These are phyloP conservation scores for Cyberlindnera euphorbiiphila DNA, from an alignment of 805 yeast species.

Conservation along the genomic window DNA sequence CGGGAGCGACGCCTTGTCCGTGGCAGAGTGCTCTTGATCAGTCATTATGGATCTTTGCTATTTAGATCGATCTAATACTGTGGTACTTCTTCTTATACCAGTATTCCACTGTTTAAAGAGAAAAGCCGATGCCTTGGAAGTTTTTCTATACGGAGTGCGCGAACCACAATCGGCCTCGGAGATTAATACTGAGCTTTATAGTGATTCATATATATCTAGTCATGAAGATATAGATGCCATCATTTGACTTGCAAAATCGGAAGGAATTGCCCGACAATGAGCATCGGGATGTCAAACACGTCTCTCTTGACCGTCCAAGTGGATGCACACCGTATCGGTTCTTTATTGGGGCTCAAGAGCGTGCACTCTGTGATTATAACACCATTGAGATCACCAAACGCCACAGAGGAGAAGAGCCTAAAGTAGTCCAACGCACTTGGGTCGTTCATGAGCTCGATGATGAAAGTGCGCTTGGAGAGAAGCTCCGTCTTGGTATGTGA, in stretches of 20 bases:
- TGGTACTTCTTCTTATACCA: no score
- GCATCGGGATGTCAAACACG: conserved; percentile 79
- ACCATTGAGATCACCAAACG: conserved; percentile 47
- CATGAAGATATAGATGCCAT: neutral
- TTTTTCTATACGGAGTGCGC: no score
- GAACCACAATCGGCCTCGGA: no score
- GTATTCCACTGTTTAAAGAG: no score
- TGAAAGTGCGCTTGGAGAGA: conserved; percentile 57
- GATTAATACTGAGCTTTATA: no score
- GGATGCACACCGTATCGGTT: conserved; percentile 59
- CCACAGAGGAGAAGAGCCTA: conserved; percentile 52
- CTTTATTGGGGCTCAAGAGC: conserved; percentile 34
- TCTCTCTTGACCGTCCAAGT: conserved; percentile 86
- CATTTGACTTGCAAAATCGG: conserved; percentile 47
- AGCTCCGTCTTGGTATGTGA: conserved; percentile 59
- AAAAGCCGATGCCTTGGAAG: no score
- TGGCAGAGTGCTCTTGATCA: conserved; percentile 45
- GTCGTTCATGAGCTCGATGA: conserved; percentile 82
- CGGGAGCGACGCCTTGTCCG: conserved; percentile 60
- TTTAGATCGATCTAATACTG: no score
- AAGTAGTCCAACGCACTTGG: conserved; percentile 69
- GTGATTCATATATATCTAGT: no score
- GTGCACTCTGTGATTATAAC: conserved; percentile 38
- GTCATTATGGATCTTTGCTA: no score
- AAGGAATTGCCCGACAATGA: conserved; percentile 75